These are phyloP conservation scores for Trichoderma semiorbis DNA, from an alignment of 2,329 filamentous ascomycete genomes.

Conservation along the genomic window DNA sequence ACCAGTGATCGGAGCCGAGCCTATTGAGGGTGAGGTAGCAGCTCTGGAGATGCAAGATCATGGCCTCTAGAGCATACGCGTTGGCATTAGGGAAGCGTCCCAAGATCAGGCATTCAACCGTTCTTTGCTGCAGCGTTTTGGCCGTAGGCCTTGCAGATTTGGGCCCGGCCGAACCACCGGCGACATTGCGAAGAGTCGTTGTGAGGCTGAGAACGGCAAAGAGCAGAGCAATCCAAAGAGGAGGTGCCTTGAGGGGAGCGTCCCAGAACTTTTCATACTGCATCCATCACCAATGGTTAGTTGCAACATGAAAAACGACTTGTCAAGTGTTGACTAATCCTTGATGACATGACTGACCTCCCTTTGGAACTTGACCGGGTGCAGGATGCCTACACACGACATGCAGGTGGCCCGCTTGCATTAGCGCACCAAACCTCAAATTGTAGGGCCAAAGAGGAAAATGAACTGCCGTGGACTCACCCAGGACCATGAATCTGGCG, in stretches of 20 bases:
- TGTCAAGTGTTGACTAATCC: neutral
- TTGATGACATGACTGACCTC: neutral
- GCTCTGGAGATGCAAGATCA: neutral
- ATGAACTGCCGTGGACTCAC: neutral
- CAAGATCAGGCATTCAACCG: neutral
- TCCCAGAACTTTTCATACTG: conserved; percentile 10
- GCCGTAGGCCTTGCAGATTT: neutral
- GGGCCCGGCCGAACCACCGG: neutral
- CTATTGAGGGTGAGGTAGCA: neutral
- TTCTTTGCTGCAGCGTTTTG: neutral
- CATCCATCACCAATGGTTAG: neutral
- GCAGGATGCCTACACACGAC: neutral
- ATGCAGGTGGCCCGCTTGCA: neutral
- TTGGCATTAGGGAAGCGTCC: neutral
- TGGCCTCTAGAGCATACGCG: neutral
- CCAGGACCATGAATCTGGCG: neutral
- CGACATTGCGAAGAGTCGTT: neutral
- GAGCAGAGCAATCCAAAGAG: neutral
- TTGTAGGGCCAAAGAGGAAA: neutral
- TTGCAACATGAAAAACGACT: neutral
- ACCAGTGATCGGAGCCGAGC: conserved; percentile 3
- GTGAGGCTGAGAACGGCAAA: neutral
- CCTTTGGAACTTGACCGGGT: conserved; percentile 1
- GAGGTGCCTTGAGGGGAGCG: neutral
- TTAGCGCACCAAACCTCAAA: neutral